phyloP scores from a whole-genome alignment of 805 yeast species.

The Yamadazyma olivae region DNA sequence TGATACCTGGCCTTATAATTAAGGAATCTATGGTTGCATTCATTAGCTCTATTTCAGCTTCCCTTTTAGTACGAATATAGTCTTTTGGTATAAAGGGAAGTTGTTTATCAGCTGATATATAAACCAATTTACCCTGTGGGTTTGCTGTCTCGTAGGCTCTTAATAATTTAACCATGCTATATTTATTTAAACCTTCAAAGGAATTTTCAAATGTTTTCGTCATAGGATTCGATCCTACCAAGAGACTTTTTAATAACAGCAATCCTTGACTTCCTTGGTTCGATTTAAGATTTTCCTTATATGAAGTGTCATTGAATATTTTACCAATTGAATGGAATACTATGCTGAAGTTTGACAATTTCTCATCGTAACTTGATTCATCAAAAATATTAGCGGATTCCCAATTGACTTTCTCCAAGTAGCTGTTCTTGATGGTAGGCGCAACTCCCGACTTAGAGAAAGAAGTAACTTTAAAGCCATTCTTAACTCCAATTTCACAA shows the following conservation, averaged over 20 bases:
- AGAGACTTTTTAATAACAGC: slow-evolving; percentile 8
- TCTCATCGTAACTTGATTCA: slow-evolving; percentile 51
- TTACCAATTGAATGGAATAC: slow-evolving; percentile 86
- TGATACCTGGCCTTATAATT: slow-evolving; percentile 75
- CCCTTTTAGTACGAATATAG: slow-evolving; percentile 72
- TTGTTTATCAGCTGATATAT: slow-evolving; percentile 74
- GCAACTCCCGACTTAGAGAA: slow-evolving; percentile 63
- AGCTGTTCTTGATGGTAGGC: slow-evolving; percentile 33
- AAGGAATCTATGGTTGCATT: slow-evolving; percentile 54
- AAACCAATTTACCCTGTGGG: slow-evolving; percentile 42
- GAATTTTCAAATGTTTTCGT: slow-evolving; percentile 39
- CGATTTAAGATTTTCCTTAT: slow-evolving; percentile 54
- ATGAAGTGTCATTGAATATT: slow-evolving; percentile 62
- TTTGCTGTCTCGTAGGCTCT: slow-evolving; percentile 8
- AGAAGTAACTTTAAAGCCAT: slow-evolving; percentile 67
- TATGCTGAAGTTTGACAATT: slow-evolving; percentile 49
- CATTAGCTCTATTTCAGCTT: slow-evolving; percentile 63
- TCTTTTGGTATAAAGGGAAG: slow-evolving; percentile 63
- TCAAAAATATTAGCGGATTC: slow-evolving; percentile 63
- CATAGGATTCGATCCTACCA: slow-evolving; percentile 65
- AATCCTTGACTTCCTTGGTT: not conserved
- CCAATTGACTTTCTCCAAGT: slow-evolving; percentile 67
- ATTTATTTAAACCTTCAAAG: slow-evolving; percentile 64
- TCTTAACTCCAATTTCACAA: slow-evolving; percentile 60
- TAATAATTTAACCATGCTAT: slow-evolving; percentile 66